Base-by-base conservation (phyloP, 2,329 filamentous ascomycete genomes). In the Clonostachys chloroleuca region DNA sequence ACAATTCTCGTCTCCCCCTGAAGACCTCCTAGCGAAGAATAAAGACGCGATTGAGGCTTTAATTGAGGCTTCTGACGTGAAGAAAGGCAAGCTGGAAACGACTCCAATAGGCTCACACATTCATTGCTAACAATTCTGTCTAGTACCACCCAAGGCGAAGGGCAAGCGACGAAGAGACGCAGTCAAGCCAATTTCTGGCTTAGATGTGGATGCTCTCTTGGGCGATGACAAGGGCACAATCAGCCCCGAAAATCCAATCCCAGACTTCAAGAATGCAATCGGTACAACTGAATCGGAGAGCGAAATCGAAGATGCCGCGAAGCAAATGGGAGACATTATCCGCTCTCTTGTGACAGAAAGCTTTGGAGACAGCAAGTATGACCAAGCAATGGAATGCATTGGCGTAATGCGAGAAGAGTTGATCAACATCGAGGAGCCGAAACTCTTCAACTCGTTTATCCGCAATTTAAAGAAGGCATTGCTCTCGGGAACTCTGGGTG, bases 201-300 rank as follows among this genome's bases (percentile, higher is more conserved):
- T 99, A 39, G 88, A 97, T 57, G 79, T 97, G 37, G 87, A 92
- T 50, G 83, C 83, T 5, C 80, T 97, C 3, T 81, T 97, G n/a
- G 78, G 79, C 42, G 80, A 75, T 42, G 69, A 68, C 30, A 70
- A 68, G 47, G 57, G 54, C 6, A 54, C 54, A n/a, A 74, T 83
- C 18, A 72, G 73, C 3, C 63, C 78, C 0, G 77, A 86, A 10
- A 97, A 97, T 53, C 83, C 92, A 2, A 83, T 97, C 6, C 91
- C 94, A 0, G 89, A 92, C 50, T 96, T 96, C 78, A 95, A 92
- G 61, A 89, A 90, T 62, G 78, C 85, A 4, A 73, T 97, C 14
- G 74, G 74, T 2, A 68, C 70, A 2, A 76, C 86, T 0, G 75
- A 81, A 7, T 77, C 84, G 30, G 69, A 86, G 2, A 69, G 78